Conservation (phyloP, 208 protist species). For the Trypanosomatidae sp. region DNA sequence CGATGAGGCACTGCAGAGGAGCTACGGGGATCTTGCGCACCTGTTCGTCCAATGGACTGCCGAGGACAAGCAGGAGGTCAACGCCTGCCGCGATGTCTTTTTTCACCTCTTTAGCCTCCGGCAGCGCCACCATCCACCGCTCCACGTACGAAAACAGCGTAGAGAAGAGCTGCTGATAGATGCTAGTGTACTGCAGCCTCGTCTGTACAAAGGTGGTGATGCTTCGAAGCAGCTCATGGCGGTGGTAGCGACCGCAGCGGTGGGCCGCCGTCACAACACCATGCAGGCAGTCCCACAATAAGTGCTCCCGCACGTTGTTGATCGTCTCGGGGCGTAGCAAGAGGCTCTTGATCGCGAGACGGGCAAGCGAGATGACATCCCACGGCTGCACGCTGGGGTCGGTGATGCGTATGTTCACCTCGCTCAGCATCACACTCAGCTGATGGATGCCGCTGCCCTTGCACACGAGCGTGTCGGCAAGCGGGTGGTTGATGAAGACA, state of each 20-base stretch:
- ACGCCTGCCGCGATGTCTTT: constrained; percentile 82
- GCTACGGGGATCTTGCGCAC: constrained; percentile 66
- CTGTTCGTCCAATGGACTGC: constrained; percentile 30
- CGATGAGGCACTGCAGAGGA: constrained; percentile 80
- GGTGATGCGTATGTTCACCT: constrained; percentile 58
- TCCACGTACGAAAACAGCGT: constrained; percentile 74
- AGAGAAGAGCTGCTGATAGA: constrained; percentile 71
- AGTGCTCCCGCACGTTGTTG: constrained; percentile 40
- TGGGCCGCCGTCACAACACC: constrained; percentile 82
- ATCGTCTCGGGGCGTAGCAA: constrained; percentile 53
- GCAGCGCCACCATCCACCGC: constrained; percentile 36
- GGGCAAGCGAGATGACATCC: constrained; percentile 69
- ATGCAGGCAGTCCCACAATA: constrained; percentile 88
- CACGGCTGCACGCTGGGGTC: constrained; percentile 67
- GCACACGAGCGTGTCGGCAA: constrained; percentile 58
- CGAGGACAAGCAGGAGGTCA: constrained; percentile 69
- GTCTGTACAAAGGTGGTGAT: constrained; percentile 64
- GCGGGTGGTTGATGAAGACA: constrained; percentile 71
- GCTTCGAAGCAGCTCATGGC: constrained; percentile 66
- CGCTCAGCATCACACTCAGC: constrained; percentile 63
- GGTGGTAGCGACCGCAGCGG: constrained; percentile 65
- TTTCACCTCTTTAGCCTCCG: constrained; percentile 37
- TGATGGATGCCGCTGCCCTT: constrained; percentile 44
- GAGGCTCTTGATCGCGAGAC: constrained; percentile 61
- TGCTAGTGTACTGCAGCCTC: constrained; percentile 18